Percentiles rank a stretch among this genome's conserved stretches.
These are phyloP conservation scores for Malassezia cuniculi DNA, from an alignment of 1,284 basidiomycete species.

Conservation along the genomic window DNA sequence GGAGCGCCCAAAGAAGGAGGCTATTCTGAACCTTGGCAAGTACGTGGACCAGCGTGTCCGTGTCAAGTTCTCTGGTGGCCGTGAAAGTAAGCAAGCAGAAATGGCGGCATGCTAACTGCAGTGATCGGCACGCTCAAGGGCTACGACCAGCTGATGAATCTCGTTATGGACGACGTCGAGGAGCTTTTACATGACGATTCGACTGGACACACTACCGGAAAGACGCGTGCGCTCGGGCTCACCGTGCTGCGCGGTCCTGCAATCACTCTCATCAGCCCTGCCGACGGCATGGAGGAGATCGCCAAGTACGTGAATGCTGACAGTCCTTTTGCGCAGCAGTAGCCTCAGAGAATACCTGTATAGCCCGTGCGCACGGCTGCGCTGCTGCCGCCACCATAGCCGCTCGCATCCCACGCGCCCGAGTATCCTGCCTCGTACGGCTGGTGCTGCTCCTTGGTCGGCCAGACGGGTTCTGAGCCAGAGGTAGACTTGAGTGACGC, in stretches of 20 bases:
- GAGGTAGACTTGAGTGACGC: too few relatives aligned
- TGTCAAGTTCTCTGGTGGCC: conserved; percentile 90
- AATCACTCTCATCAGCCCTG: conserved; percentile 40
- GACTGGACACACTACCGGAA: conserved; percentile 22
- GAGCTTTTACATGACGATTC: conserved; percentile 52
- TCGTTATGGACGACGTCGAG: conserved; percentile 78
- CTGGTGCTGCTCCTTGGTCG: too few relatives aligned
- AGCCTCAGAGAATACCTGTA: too few relatives aligned
- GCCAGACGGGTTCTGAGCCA: too few relatives aligned
- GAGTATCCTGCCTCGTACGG: too few relatives aligned
- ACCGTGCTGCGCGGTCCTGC: conserved; percentile 40
- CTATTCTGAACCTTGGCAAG: conserved; percentile 86
- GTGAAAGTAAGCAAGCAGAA: conserved; percentile 57
- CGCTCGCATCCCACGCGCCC: too few relatives aligned
- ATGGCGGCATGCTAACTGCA: conserved; percentile 41
- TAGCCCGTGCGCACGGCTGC: too few relatives aligned
- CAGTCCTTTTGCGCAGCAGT: conserved; percentile 28
- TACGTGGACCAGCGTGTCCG: conserved; percentile 82
- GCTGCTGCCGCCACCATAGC: too few relatives aligned
- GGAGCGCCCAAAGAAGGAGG: conserved; percentile 83
- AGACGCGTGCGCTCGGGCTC: conserved; percentile 34
- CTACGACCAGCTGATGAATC: conserved; percentile 88
- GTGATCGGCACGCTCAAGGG: conserved; percentile 87
- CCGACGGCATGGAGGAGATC: conserved; percentile 42
- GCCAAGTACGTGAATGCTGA: conserved; percentile 30